phyloP scores from a whole-genome alignment of 306 rosid species.

The Hippophae rhamnoides region DNA sequence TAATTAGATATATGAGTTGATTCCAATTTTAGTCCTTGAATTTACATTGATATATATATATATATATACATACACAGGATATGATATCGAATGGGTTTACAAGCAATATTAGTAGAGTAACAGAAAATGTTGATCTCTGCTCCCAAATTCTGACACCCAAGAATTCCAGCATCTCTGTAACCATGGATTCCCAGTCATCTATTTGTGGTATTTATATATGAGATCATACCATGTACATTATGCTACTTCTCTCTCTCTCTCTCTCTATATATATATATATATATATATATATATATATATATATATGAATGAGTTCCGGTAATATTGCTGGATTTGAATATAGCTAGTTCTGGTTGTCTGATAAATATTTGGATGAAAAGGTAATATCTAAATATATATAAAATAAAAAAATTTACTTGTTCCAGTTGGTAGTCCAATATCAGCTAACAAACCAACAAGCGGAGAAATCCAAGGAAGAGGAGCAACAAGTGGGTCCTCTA shows the following conservation, averaged over 20 bases:
- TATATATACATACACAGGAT: slow-evolving; percentile 41
- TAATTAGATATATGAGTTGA: too few relatives aligned
- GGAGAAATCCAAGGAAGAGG: slow-evolving; percentile 44
- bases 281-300: neutral
- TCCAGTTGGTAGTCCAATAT: slow-evolving; percentile 76
- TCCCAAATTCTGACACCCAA: slow-evolving; percentile 45
- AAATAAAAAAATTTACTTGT: too few relatives aligned
- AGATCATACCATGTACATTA: too few relatives aligned
- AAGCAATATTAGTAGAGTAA: slow-evolving; percentile 25
- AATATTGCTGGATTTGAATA: too few relatives aligned
- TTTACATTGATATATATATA: too few relatives aligned
- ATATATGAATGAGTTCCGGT: neutral
- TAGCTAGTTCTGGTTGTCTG: neutral
- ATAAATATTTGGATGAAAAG: neutral
- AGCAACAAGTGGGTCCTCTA: slow-evolving; percentile 59
- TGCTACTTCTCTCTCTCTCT: too few relatives aligned
- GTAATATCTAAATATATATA: too few relatives aligned
- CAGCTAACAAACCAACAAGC: slow-evolving; percentile 42
- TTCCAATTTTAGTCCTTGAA: too few relatives aligned
- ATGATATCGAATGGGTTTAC: slow-evolving; percentile 27
- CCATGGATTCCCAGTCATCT: slow-evolving; percentile 73
- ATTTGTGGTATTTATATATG: slow-evolving; percentile 34
- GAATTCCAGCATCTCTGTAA: slow-evolving; percentile 42
- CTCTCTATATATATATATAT: neutral
- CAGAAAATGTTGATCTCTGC: slow-evolving; percentile 21